Percentiles rank a stretch among this genome's conserved stretches.
Evolutionary conservation across 2,329 filamentous ascomycete species (phyloP).

Genomic region (Nigrospora sphaerica): DNA sequence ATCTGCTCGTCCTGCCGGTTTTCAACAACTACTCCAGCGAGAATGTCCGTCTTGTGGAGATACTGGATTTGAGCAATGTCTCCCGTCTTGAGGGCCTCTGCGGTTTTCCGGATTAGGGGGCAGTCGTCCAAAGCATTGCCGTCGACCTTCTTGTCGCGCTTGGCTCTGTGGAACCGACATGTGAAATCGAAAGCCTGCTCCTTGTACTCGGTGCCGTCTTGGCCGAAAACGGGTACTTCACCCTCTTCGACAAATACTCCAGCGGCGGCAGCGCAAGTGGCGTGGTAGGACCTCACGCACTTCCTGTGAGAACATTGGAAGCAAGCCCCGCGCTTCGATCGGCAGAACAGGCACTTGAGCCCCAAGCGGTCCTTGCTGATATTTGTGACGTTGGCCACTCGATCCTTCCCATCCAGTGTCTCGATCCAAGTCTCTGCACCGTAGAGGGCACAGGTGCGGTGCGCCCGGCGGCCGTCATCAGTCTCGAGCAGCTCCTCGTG

Average conservation of each 20-base stretch:
- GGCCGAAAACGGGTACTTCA: slow-evolving; percentile 76
- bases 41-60: slow-evolving; percentile 69
- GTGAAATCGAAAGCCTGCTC: slow-evolving; percentile 88
- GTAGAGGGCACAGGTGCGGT: slow-evolving; percentile 83
- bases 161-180: slow-evolving; percentile 88
- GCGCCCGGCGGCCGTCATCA: slow-evolving; percentile 79
- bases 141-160: slow-evolving; percentile 71
- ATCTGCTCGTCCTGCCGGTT: slow-evolving; percentile 71
- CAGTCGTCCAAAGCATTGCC: slow-evolving; percentile 64
- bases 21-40: slow-evolving; percentile 81
- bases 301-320: slow-evolving; percentile 96
- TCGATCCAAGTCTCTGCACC: slow-evolving; percentile 89
- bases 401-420: slow-evolving; percentile 61
- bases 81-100: slow-evolving; percentile 59
- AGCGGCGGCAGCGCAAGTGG: slow-evolving; percentile 86
- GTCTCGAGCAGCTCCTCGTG: slow-evolving; percentile 79
- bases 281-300: slow-evolving; percentile 87
- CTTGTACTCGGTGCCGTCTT: slow-evolving; percentile 88
- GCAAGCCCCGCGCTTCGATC: slow-evolving; percentile 89
- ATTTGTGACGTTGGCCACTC: slow-evolving; percentile 69
- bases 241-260: slow-evolving; percentile 88
- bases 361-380: slow-evolving; percentile 84
- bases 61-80: slow-evolving; percentile 85
- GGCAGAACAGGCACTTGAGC: slow-evolving; percentile 90
- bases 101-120: slow-evolving; percentile 60